Percentiles rank a stretch among this genome's conserved stretches.
Conservation (phyloP, 2,329 filamentous ascomycete genomes). For the Colletotrichum theobromicola region DNA sequence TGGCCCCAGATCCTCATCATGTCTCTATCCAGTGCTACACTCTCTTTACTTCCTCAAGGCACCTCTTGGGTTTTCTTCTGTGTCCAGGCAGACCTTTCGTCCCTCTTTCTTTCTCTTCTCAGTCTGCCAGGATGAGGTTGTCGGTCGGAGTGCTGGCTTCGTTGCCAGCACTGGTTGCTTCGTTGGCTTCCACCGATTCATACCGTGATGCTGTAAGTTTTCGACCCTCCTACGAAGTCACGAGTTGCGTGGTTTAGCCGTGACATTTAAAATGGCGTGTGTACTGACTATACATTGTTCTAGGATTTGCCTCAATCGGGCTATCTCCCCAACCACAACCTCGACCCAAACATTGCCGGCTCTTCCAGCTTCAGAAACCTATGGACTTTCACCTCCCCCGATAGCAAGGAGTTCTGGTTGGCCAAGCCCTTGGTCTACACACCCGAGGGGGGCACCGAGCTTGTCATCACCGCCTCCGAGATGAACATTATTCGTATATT, state of each 20-base stretch:
- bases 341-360: constrained; percentile 43
- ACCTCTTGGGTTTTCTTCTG: neutral
- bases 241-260: neutral
- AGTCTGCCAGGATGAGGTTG: constrained; percentile 12
- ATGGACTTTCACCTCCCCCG: constrained; percentile 36
- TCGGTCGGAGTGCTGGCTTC: constrained; percentile 16
- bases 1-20: neutral
- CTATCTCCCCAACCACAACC: constrained; percentile 45
- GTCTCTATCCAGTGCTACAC: neutral
- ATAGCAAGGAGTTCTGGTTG: constrained; percentile 15
- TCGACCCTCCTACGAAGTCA: neutral
- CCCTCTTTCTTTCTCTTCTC: neutral
- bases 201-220: constrained; percentile 21
- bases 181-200: constrained; percentile 21
- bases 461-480: constrained; percentile 42
- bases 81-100: constrained; percentile 3
- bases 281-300: neutral
- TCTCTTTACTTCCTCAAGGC: neutral
- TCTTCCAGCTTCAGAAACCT: constrained; percentile 31
- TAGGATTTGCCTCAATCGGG: constrained; percentile 39
- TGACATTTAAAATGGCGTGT: neutral
- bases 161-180: constrained; percentile 20
- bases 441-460: constrained; percentile 36
- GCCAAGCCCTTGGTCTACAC: constrained; percentile 50
- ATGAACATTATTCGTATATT: constrained; percentile 44